Percentiles rank a stretch among this genome's conserved stretches.
These are phyloP conservation scores for Colletotrichum cereale DNA, from an alignment of 2,329 filamentous ascomycete genomes.

Conservation along the genomic window DNA sequence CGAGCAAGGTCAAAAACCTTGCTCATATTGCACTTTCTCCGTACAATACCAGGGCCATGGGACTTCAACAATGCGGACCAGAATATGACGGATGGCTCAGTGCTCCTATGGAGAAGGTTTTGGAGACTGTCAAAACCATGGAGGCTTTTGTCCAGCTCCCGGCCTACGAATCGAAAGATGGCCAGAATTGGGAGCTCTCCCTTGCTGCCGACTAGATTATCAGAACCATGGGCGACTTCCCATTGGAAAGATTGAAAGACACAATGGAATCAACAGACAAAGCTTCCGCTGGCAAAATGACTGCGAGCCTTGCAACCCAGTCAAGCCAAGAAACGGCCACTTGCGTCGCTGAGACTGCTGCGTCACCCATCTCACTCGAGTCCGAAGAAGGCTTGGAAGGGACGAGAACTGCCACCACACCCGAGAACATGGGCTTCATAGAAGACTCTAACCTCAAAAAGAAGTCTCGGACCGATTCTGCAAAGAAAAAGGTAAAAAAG, in stretches of 20 bases:
- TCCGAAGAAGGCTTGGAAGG: neutral
- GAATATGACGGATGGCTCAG: neutral
- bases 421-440: neutral
- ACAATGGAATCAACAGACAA: neutral
- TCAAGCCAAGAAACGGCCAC: neutral
- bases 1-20: neutral
- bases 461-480: neutral
- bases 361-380: too few species aligned
- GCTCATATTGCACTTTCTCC: neutral
- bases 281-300: neutral
- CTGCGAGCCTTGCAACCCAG: neutral
- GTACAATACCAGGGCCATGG: neutral
- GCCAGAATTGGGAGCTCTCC: neutral
- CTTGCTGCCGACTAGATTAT: neutral
- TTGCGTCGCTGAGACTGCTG: neutral
- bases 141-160: neutral
- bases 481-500: too few species aligned
- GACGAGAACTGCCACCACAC: neutral
- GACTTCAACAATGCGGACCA: neutral
- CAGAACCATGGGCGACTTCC: neutral
- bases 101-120: neutral
- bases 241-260: too few species aligned
- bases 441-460: neutral
- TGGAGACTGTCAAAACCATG: neutral
- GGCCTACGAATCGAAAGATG: neutral